Evolutionary conservation across 139 green algal species (phyloP), one percentile per base, ranked within the genome.

Genomic region (Chlorella sp.): DNA sequence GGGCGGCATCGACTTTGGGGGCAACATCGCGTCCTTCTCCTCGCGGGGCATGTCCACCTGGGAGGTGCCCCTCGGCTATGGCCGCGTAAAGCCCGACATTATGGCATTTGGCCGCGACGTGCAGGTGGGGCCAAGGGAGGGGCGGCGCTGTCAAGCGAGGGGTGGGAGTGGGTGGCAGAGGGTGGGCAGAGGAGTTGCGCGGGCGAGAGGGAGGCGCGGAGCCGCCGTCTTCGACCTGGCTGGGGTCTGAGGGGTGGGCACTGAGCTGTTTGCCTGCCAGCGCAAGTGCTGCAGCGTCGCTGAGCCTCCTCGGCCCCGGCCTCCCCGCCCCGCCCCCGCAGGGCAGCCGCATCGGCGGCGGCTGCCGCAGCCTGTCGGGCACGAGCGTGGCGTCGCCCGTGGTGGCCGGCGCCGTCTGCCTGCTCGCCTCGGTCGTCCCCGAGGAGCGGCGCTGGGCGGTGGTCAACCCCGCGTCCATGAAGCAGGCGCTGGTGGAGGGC

Each of bases 381-480:
- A 99, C 96, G 33, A 95, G 84, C 62, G 96, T 99, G 33, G 95
- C 96, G 2, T 96, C 90, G 27, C 96, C 96, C 9, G 96, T 99
- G 42, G 96, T 97, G n/a, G 94, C 96, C 2, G 96, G 96, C 41
- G 93, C 92, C 1, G 91, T 98, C 25, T 91, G 81, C 81, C 82
- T 99, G 74, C 83, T 99, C 62, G 92, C 95, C n/a, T 91, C 73
- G 77, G 90, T 90, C 0, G 84, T 99, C 35, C 92, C 95, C 0
- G 82, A 91, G 55, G 86, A 82, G 1, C 46, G 65, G 46, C 84
- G 95, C 55, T 95, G 88, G 87, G 73, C 12, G 11, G 70, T 98
- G 27, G 86, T 99, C n/a, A 99, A 99, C 89, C 96, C 96, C 0
- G 96, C 92, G 2, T 91, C 82, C 72, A 99, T 99, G 95, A 99